Conservation (phyloP, 1,284 basidiomycete species). For the Ganoderma multipileum region DNA sequence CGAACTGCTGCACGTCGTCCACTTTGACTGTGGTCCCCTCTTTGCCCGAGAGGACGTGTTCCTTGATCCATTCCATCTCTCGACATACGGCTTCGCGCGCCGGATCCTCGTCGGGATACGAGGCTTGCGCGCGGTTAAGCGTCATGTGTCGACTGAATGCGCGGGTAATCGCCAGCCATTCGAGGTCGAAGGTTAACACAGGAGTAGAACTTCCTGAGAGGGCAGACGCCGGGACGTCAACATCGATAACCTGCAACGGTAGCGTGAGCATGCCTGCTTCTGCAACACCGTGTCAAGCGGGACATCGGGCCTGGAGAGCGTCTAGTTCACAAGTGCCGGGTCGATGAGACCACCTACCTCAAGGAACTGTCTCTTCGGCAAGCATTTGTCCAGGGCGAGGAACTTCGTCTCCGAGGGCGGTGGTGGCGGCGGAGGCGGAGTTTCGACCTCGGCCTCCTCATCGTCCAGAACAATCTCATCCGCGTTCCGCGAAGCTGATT, state of each 20-base stretch:
- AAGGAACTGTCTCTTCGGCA: constrained; percentile 82
- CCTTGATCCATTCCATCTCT: constrained; percentile 72
- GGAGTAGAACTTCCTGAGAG: constrained; percentile 26
- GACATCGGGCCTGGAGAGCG: neutral
- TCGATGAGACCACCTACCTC: constrained; percentile 63
- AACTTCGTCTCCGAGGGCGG: constrained; percentile 70
- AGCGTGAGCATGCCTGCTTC: neutral
- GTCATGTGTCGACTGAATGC: constrained; percentile 87
- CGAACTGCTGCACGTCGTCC: constrained; percentile 74
- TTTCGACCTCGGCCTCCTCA: constrained; percentile 57
- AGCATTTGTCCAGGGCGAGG: constrained; percentile 93
- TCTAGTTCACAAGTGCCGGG: neutral
- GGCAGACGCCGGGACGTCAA: constrained; percentile 44
- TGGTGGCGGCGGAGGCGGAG: constrained; percentile 42
- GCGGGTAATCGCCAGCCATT: constrained; percentile 94
- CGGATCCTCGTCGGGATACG: constrained; percentile 66
- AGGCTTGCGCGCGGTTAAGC: constrained; percentile 50
- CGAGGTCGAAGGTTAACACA: constrained; percentile 74
- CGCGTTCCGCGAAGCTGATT: constrained; percentile 52
- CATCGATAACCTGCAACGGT: constrained; percentile 69
- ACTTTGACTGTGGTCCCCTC: constrained; percentile 49
- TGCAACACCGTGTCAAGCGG: neutral
- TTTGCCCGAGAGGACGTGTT: constrained; percentile 49
- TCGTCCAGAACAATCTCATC: constrained; percentile 77
- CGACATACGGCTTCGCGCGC: constrained; percentile 65